Conservation (phyloP, 2,329 filamentous ascomycete species). For the Fusarium gaditjirri region DNA sequence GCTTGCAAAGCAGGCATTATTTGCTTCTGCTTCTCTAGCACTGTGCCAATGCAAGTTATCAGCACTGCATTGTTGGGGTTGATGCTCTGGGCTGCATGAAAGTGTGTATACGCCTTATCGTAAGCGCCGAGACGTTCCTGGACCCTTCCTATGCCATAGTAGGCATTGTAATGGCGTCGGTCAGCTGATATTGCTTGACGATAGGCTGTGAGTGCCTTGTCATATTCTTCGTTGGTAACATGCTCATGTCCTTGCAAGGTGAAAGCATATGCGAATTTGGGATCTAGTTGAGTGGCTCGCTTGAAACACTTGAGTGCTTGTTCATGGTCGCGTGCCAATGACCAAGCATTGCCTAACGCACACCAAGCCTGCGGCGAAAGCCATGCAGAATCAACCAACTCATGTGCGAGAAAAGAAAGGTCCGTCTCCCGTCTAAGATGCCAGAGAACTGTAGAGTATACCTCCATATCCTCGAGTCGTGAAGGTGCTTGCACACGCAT, state of each 20-base stretch:
- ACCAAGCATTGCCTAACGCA: constrained; percentile 93
- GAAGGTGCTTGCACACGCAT: constrained; percentile 84
- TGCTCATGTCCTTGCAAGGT: constrained; percentile 97
- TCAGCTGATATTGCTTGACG: constrained; percentile 87
- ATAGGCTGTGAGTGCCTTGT: constrained; percentile 90
- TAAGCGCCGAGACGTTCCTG: constrained; percentile 92
- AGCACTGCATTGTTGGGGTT: constrained; percentile 95
- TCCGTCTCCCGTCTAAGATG: constrained; percentile 93
- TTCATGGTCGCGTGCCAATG: constrained; percentile 90
- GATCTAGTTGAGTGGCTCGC: constrained; percentile 88
- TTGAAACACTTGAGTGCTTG: constrained; percentile 95
- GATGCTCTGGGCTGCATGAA: constrained; percentile 85
- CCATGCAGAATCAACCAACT: constrained; percentile 86
- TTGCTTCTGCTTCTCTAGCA: constrained; percentile 89
- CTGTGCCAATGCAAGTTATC: constrained; percentile 90
- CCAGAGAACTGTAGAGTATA: constrained; percentile 99
- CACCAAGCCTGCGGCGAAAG: constrained; percentile 96
- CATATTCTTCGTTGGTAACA: constrained; percentile 95
- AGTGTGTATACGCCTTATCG: constrained; percentile 91
- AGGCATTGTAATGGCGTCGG: constrained; percentile 95
- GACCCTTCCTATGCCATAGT: constrained; percentile 87
- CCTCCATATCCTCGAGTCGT: constrained; percentile 92
- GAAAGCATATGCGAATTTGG: constrained; percentile 93
- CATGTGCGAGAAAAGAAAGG: constrained; percentile 90
- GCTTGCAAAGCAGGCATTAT: constrained; percentile 80